Evolutionary conservation across 495 filamentous ascomycete species (phyloP), one percentile per base, ranked within the genome.

Genomic region (Penicillium robsamsonii): DNA sequence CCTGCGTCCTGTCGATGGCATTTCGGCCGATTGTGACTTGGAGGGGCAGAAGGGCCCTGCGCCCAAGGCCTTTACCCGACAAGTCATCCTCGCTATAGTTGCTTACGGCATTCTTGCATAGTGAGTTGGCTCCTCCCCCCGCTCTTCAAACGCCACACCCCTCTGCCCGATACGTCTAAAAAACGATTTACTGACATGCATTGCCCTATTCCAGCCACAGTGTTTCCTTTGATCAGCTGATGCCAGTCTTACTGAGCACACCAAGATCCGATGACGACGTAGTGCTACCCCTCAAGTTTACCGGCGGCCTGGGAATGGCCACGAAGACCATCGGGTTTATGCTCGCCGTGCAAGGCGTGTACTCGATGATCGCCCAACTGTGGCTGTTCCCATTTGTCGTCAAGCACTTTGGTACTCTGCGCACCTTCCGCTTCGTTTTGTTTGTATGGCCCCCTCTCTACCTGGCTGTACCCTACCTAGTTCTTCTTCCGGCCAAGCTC

Each of bases 31-130:
- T 55, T 67, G 76, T 52, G 82, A 84, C 61, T 66, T 81, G 43
- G 70, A 79, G 46, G 71, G 75, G 33, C 75, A 72, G 66, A 73
- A 69, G 51, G 50, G 61, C 56, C 68, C 71, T 30, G 66, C 62
- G 56, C 69, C 62, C 55, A 81, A 81, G 58, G 82, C 82, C 5
- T 96, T 98, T 66, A 96, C 88, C 17, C 81, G 73, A 62, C 90
- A 92, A 48, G 88, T 97, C 46, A 67, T 95, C 47, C 74, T 90
- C 42, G 89, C 89, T 59, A 96, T 97, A 58, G 70, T 92, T 46
- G 89, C 85, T 50, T 96, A 94, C 64, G 95, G 94, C 37, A 90
- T 98, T 63, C 80, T 98, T 29, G 94, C 94, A 57, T 97, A 96
- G 90, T 96, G 82, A 84, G 91, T 87, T 56, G 57, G 49, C 52